A percentile compares a stretch with the other conserved stretches of the same genome.
Evolutionary conservation across 768 basidiomycete genomes (phyloP).

Genomic region (Hygrophorus russula): DNA sequence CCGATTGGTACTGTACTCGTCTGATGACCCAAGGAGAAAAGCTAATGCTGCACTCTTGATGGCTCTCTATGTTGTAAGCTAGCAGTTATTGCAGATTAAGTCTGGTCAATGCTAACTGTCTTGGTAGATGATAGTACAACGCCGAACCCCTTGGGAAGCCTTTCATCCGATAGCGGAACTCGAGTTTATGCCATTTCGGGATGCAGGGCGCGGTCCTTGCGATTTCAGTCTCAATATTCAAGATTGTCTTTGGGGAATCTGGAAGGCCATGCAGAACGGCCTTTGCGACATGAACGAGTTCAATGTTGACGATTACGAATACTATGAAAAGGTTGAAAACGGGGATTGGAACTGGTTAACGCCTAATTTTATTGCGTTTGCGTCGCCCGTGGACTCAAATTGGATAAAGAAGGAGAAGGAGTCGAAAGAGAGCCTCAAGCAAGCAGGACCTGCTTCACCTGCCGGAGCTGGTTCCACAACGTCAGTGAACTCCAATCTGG

Average conservation of each 20-base stretch:
- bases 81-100: conserved; percentile 27
- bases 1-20: conserved; percentile 80
- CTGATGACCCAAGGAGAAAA: conserved; percentile 75
- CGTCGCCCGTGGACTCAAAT: conserved; percentile 73
- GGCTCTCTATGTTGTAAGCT: conserved; percentile 79
- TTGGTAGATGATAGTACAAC: conserved; percentile 81
- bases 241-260: conserved; percentile 81
- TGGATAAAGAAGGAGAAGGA: conserved; percentile 76
- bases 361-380: conserved; percentile 87
- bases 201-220: conserved; percentile 85
- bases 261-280: conserved; percentile 85
- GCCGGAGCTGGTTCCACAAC: conserved; percentile 19
- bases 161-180: conserved; percentile 88
- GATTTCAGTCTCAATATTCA: conserved; percentile 93
- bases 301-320: conserved; percentile 86
- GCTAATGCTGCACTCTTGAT: conserved; percentile 93
- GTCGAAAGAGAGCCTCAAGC: conserved; percentile 32
- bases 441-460: conserved; percentile 14
- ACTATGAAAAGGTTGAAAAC: conserved; percentile 91
- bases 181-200: conserved; percentile 92
- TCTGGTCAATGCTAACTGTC: conserved; percentile 9
- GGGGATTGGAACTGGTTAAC: conserved; percentile 96
- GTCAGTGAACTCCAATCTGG: conserved; percentile 30
- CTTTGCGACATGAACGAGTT: conserved; percentile 94
- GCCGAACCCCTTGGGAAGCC: conserved; percentile 86